Conservation (phyloP, 176 grass and related monocot species). For the Aegilops umbellulata region DNA sequence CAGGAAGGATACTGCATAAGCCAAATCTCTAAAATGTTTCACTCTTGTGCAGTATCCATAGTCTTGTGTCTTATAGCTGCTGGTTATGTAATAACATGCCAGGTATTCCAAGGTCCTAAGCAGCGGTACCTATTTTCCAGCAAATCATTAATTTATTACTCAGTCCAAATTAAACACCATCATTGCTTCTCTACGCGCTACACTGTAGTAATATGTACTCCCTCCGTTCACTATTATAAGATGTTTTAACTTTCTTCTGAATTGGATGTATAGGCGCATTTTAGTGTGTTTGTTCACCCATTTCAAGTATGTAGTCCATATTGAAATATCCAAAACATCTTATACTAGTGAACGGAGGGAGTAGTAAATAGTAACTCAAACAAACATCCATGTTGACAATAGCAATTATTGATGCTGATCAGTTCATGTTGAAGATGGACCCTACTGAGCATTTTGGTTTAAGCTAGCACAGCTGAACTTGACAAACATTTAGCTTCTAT, state of each 20-base stretch:
- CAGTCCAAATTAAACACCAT: constrained; percentile 20
- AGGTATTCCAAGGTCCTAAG: constrained; percentile 91
- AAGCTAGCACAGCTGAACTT: constrained; percentile 10
- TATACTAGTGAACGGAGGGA: not conserved
- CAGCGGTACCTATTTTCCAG: constrained; percentile 73
- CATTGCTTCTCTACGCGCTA: constrained; percentile 5
- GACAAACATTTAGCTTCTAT: not conserved
- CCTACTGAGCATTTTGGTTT: constrained; percentile 16
- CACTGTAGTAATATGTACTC: not conserved
- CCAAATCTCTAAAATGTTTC: constrained; percentile 86
- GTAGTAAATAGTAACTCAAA: constrained; percentile 10
- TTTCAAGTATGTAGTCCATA: too few relatives aligned
- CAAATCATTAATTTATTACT: constrained; percentile 30
- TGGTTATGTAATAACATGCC: constrained; percentile 93
- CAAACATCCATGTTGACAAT: constrained; percentile 13
- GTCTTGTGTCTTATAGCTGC: constrained; percentile 93
- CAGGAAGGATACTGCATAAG: constrained; percentile 94
- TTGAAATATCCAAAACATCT: too few relatives aligned
- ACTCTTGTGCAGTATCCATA: constrained; percentile 94
- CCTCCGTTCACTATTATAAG: not conserved
- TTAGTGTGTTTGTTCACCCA: too few relatives aligned
- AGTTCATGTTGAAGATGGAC: constrained; percentile 19
- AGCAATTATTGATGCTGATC: not conserved
- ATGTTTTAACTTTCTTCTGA: not conserved
- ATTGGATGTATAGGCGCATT: too few relatives aligned